Conservation (phyloP, 2,329 filamentous ascomycete species). For the Leptographium radiaticola region DNA sequence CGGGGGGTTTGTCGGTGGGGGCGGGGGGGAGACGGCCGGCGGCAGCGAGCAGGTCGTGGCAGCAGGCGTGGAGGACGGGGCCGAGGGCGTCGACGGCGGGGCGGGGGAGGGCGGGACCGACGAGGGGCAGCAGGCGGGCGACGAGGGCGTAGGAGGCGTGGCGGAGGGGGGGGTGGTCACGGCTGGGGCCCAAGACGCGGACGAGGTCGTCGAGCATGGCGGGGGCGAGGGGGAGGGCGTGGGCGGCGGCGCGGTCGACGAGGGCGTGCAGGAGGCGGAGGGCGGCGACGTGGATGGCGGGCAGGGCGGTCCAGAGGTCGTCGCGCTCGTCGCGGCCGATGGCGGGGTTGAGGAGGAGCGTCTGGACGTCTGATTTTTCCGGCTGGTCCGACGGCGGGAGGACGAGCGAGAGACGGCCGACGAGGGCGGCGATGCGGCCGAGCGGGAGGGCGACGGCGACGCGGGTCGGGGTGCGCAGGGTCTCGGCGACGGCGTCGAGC, state of each 20-base stretch:
- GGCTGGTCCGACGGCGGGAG: constrained; percentile 37
- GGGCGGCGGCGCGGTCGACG: constrained; percentile 41
- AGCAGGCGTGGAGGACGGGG: constrained; percentile 53
- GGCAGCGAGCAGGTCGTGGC: constrained; percentile 55
- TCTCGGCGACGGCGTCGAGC: constrained; percentile 49
- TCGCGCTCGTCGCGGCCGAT: constrained; percentile 73
- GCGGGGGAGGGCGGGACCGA: constrained; percentile 56
- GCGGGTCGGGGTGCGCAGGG: constrained; percentile 51
- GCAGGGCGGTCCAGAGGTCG: constrained; percentile 59
- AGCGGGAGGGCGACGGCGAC: constrained; percentile 54
- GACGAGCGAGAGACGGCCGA: constrained; percentile 57
- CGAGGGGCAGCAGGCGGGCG: constrained; percentile 41
- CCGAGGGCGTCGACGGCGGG: constrained; percentile 49
- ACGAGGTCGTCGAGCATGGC: constrained; percentile 57
- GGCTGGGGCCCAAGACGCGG: constrained; percentile 54
- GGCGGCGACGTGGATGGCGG: constrained; percentile 60
- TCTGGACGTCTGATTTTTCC: too few species aligned
- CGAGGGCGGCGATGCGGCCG: constrained; percentile 53
- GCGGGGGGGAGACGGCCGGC: constrained; percentile 22
- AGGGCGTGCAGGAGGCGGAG: constrained; percentile 48
- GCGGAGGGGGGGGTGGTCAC: constrained; percentile 41
- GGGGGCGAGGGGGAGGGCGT: constrained; percentile 45
- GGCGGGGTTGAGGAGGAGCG: constrained; percentile 58
- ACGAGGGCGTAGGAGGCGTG: constrained; percentile 46
- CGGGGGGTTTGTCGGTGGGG: constrained; percentile 12